These are phyloP conservation scores for Emergomyces africanus DNA, from an alignment of 2,329 filamentous ascomycete species.

Conservation along the genomic window DNA sequence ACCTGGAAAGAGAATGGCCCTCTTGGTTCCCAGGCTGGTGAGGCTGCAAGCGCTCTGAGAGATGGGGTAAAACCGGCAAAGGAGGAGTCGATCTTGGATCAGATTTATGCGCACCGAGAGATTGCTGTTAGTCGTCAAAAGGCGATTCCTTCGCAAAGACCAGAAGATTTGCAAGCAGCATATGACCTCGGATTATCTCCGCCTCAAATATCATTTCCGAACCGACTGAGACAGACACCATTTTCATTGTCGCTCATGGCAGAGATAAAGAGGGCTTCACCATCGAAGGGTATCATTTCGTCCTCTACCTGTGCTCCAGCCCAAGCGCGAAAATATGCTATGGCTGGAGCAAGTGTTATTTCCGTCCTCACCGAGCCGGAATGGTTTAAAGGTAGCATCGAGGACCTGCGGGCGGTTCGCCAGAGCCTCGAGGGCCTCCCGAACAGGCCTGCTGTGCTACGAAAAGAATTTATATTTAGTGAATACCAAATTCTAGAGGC, in stretches of 20 bases:
- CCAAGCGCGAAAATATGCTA: conserved; percentile 82
- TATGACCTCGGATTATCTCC: conserved; percentile 78
- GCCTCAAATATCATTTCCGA: conserved; percentile 66
- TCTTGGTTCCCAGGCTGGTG: conserved; percentile 14
- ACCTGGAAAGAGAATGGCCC: conserved; percentile 74
- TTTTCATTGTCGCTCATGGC: conserved; percentile 91
- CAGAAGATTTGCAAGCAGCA: conserved; percentile 69
- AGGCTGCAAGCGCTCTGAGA: conserved; percentile 13
- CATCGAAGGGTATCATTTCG: conserved; percentile 90
- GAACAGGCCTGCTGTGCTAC: conserved; percentile 78
- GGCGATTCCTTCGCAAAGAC: conserved; percentile 69
- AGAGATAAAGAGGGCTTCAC: conserved; percentile 92
- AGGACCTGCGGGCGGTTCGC: conserved; percentile 77
- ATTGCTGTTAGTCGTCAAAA: conserved; percentile 69
- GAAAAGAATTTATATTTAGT: conserved; percentile 96
- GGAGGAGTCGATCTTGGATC: conserved; percentile 76
- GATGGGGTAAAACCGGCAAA: conserved; percentile 33
- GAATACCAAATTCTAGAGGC: conserved; percentile 98
- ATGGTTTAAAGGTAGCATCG: conserved; percentile 98
- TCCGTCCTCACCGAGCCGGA: conserved; percentile 97
- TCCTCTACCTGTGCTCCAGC: conserved; percentile 75
- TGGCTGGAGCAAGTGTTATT: conserved; percentile 90
- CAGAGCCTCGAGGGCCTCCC: conserved; percentile 84
- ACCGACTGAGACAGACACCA: conserved; percentile 65
- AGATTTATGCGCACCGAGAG: conserved; percentile 75